Base-by-base conservation (phyloP, 192 early-diverging fungal species). In the Entomortierella lignicola region DNA sequence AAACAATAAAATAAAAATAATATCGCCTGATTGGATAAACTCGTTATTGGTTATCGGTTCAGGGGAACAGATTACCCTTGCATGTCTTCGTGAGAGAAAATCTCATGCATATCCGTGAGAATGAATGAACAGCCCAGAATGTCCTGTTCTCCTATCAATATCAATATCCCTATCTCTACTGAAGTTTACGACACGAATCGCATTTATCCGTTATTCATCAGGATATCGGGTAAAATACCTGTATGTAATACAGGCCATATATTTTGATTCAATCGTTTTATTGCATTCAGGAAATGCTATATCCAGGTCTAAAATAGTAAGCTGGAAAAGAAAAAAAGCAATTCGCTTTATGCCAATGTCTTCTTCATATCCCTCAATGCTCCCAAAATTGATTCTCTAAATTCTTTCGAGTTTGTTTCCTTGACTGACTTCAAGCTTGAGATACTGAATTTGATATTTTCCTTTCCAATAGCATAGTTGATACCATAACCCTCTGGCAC, bases 401-500 rank as follows among this genome's bases (percentile, higher is more conserved):
- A 94, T 26, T 77, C 67, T n/a, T 43, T 30, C 10, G 88, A 83
- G 63, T 90, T 71, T 0, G 85, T 84, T 50, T 84, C 77, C 17
- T 62, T 55, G 50, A 58, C 77, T 3, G 59, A 69, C 32, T 83
- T 84, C 85, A 86, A 87, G 41, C 85, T 83, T 17, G 87, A 84
- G 17, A 97, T 84, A 47, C 89, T 91, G 60, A 94, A 91, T 72
- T 91, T 93, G 61, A 96, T 85, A 25, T 83, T 82, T 26, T 88
- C 82, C 44, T 83, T 83, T 37, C 85, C 87, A 53, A 95, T 83
- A 6, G 87, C 86, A 83, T 97, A 97, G 85, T 92, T 93, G 83
- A 93, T 85, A 8, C 96, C 96, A 66, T 96, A 97, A 13, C 96
- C 95, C 31, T 95, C 93, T 34, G 88, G 86, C 25, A 92, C 87